phyloP scores from a whole-genome alignment of 2,329 filamentous ascomycete species.

The Cercospora sp. region DNA sequence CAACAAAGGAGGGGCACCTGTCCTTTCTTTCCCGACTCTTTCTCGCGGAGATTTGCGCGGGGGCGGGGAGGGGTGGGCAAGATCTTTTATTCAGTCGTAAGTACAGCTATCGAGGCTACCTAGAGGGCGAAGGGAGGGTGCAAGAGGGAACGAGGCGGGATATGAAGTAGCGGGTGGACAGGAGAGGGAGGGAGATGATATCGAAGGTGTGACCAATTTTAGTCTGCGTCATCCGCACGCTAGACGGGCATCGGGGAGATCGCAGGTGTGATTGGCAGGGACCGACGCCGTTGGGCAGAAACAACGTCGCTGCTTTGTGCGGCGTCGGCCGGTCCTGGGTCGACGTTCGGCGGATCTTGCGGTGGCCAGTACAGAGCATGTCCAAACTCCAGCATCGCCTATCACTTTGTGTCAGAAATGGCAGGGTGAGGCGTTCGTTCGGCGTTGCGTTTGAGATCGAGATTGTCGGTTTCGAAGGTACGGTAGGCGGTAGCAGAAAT shows the following conservation, averaged over 20 bases:
- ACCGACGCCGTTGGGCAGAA: conserved; percentile 11
- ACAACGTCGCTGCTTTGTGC: conserved; percentile 5
- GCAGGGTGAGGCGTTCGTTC: not conserved
- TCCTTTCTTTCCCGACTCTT: conserved; percentile 20
- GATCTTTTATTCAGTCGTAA: conserved; percentile 29
- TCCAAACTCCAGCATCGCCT: not conserved
- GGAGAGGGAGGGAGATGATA: not conserved
- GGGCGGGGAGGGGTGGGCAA: not conserved
- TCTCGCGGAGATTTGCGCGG: not conserved
- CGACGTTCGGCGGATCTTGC: not conserved
- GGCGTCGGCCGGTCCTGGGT: not conserved
- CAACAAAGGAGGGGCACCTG: conserved; percentile 21
- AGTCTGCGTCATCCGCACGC: conserved; percentile 13
- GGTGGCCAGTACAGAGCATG: not conserved
- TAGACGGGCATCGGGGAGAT: conserved; percentile 7
- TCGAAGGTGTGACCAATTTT: conserved; percentile 17
- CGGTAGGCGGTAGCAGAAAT: not conserved
- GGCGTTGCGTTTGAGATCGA: not conserved
- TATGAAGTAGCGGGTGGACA: conserved; percentile 11
- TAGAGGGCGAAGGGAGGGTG: conserved; percentile 20
- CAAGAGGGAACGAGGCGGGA: conserved; percentile 20
- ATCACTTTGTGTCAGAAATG: not conserved
- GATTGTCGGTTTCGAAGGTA: not conserved
- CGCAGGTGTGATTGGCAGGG: conserved; percentile 4
- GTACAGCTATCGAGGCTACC: conserved; percentile 33